These are phyloP conservation scores for Lagenidium giganteum DNA, from an alignment of 352 stramenopile genomes.

Conservation along the genomic window DNA sequence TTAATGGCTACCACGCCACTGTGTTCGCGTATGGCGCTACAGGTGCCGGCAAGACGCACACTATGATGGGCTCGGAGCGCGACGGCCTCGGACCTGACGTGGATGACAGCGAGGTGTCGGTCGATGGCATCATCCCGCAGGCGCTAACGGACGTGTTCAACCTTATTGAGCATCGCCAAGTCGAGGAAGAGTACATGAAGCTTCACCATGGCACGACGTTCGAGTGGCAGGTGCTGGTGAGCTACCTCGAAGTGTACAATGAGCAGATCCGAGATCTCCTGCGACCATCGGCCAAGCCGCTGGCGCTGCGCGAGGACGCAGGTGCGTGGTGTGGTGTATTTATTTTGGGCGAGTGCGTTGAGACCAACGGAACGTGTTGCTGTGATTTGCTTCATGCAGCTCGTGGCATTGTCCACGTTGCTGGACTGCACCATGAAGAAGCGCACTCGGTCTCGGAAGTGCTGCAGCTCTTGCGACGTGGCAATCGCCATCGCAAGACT, in stretches of 20 bases:
- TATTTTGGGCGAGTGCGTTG: too few species aligned
- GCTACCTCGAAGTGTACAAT: slow-evolving; percentile 90
- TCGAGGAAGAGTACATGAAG: slow-evolving; percentile 22
- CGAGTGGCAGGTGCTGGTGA: slow-evolving; percentile 64
- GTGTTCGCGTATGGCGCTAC: slow-evolving; percentile 52
- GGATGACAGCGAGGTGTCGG: slow-evolving; percentile 14
- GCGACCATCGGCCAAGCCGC: slow-evolving; percentile 22
- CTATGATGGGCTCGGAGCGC: slow-evolving; percentile 42
- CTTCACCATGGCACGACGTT: slow-evolving; percentile 22
- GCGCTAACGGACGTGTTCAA: slow-evolving; percentile 31
- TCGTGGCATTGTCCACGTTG: slow-evolving; percentile 26
- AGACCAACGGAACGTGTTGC: not conserved
- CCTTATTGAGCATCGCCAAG: slow-evolving; percentile 40
- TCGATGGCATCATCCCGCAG: slow-evolving; percentile 67
- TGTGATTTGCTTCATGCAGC: slow-evolving; percentile 4
- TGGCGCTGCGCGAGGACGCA: slow-evolving; percentile 25
- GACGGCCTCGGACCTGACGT: slow-evolving; percentile 24
- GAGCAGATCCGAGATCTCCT: slow-evolving; percentile 83
- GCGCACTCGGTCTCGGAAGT: slow-evolving; percentile 21
- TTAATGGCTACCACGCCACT: slow-evolving; percentile 55
- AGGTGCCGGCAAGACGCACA: slow-evolving; percentile 42
- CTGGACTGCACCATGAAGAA: slow-evolving; percentile 24
- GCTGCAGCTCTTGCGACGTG: slow-evolving; percentile 21
- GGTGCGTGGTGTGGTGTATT: slow-evolving; percentile 8
- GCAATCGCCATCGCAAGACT: slow-evolving; percentile 28